A percentile compares a stretch with the other conserved stretches of the same genome.
These are phyloP conservation scores for Papilionanthe hybrid DNA, from an alignment of 116 monocot species.

Conservation along the genomic window DNA sequence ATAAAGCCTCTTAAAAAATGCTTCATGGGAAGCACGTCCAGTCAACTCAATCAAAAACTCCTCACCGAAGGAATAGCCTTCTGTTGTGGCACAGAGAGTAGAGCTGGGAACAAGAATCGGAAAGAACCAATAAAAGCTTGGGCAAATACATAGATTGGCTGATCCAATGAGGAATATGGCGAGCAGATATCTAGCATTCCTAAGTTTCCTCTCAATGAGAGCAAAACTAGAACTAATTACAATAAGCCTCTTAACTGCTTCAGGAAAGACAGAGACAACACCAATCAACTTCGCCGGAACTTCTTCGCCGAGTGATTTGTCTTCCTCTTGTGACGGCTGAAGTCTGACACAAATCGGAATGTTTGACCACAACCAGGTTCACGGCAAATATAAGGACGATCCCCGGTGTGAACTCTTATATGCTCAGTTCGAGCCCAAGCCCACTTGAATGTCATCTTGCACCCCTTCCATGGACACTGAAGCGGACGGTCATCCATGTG, in stretches of 20 bases:
- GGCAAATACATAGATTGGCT: not conserved
- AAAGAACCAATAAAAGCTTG: not conserved
- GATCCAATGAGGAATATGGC: too few relatives aligned
- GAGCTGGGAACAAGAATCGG: not conserved
- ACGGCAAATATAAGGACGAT: constrained; percentile 79
- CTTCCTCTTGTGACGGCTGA: constrained; percentile 96
- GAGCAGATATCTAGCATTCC: constrained; percentile 1
- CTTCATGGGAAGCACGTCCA: too few relatives aligned
- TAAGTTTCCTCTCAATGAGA: not conserved
- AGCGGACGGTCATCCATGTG: constrained; percentile 89
- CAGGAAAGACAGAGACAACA: not conserved
- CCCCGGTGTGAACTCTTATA: constrained; percentile 92
- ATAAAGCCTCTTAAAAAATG: not conserved
- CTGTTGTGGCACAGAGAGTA: not conserved
- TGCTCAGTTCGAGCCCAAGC: constrained; percentile 97
- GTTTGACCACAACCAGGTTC: constrained; percentile 84
- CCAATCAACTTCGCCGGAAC: constrained; percentile 34
- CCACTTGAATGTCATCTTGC: constrained; percentile 97
- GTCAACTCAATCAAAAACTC: too few relatives aligned
- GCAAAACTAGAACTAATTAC: constrained; percentile 10
- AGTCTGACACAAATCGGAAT: constrained; percentile 95
- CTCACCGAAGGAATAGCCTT: not conserved
- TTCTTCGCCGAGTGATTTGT: constrained; percentile 76
- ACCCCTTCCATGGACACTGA: constrained; percentile 94
- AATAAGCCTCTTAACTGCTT: not conserved